phyloP scores from a whole-genome alignment of 2,329 filamentous ascomycete species.

The Teratosphaeria zuluensis region DNA sequence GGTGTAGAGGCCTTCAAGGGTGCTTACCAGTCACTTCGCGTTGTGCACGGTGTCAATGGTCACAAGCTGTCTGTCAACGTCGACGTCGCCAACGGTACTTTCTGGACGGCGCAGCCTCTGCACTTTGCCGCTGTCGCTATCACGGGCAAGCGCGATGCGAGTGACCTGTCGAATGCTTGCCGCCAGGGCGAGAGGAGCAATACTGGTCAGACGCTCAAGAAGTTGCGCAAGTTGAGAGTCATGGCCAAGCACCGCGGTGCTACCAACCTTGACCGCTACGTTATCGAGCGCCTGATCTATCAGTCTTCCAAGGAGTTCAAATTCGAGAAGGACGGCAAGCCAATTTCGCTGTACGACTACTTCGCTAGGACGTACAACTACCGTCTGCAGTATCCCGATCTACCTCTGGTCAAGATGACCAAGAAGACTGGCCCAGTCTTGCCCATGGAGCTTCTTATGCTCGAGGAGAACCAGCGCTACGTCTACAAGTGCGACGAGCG shows the following conservation, averaged over 20 bases:
- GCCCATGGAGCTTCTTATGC: constrained; percentile 46
- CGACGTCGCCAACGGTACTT: constrained; percentile 84
- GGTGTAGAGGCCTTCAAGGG: constrained; percentile 76
- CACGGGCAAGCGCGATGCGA: constrained; percentile 14
- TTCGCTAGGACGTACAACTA: constrained; percentile 44
- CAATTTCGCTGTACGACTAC: constrained; percentile 50
- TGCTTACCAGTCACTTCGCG: constrained; percentile 74
- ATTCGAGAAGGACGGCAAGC: constrained; percentile 31
- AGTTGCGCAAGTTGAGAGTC: constrained; percentile 34
- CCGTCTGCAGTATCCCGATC: constrained; percentile 32
- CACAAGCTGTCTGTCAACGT: constrained; percentile 64
- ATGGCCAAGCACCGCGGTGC: constrained; percentile 30
- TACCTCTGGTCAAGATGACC: constrained; percentile 52
- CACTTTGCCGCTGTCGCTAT: constrained; percentile 26
- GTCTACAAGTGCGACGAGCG: constrained; percentile 47
- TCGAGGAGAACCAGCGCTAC: constrained; percentile 48
- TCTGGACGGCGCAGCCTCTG: constrained; percentile 53
- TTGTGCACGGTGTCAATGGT: constrained; percentile 50
- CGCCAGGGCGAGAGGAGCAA: constrained; percentile 11
- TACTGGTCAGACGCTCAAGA: constrained; percentile 28
- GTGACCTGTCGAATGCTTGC: constrained; percentile 18
- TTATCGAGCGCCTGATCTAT: constrained; percentile 41
- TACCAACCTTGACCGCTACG: constrained; percentile 32
- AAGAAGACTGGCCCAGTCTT: constrained; percentile 40
- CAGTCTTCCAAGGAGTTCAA: constrained; percentile 34